Base-by-base conservation (phyloP, 2,329 filamentous ascomycete genomes). In the Cyanodermella asteris region DNA sequence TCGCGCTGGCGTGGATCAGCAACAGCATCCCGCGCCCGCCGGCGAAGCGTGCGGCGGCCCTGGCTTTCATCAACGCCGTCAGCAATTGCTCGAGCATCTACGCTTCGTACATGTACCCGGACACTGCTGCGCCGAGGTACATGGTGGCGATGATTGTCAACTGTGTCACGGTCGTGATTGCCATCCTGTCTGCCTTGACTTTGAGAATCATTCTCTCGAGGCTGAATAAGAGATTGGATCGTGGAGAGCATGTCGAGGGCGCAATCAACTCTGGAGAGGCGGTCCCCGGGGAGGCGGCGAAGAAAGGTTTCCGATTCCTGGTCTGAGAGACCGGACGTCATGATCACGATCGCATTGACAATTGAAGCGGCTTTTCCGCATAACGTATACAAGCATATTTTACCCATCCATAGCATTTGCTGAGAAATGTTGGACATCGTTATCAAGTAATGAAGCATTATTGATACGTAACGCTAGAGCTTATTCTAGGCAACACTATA, bases 61-160 rank as follows among this genome's bases (percentile, higher is more conserved):
- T 84, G 5, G 76, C 74, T 1, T 68, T 72, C 32, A 77, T 82
- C 46, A 84, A 84, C 40, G 69, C 70, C 3, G 56, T 77, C 7
- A 64, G 61, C 11, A 80, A 82, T 41, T 56, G 59, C 7, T 64
- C 64, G 20, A 67, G 60, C 23, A 81, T 82, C 34, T 81, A 72
- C 38, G 66, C 68, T 1, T 60, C 55, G 28, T 74, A 73, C 37
- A 62, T 75, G 56, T 77, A 76, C 36, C 61, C 61, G 10, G 51
- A 62, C 31, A 39, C 35, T 13, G 44, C 46, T 20, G 43, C 37
- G 5, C 50, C 51, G 6, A 37, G 47, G 14, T 54, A 51, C 30
- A 31, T 62, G 5, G 49, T 64, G 10, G 70, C 73, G 4, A 70
- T 80, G 49, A 55, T 56, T 5, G 69, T 77, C 25, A 75, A 77